Evolutionary conservation across 2,329 filamentous ascomycete genomes (phyloP).

Genomic region (Pezicula radicicola): DNA sequence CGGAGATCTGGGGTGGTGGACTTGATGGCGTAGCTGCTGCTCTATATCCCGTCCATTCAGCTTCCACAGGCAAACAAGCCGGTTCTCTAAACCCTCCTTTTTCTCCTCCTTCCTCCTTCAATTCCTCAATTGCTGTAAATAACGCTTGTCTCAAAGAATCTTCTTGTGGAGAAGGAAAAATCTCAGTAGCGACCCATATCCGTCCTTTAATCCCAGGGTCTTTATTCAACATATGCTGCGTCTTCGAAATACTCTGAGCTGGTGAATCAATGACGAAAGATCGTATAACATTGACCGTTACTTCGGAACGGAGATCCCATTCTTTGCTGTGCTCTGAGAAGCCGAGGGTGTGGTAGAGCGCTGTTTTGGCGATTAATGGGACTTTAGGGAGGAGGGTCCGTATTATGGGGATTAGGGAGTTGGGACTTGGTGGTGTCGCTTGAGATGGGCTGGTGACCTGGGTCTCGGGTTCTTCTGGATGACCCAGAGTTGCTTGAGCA

Average conservation of each 20-base stretch:
- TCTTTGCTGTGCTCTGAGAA: constrained; percentile 70
- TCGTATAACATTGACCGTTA: constrained; percentile 71
- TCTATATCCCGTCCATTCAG: constrained; percentile 75
- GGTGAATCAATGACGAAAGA: constrained; percentile 46
- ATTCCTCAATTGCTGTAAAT: constrained; percentile 51
- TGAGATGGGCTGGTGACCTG: not conserved
- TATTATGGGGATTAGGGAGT: constrained; percentile 17
- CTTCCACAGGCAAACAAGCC: constrained; percentile 55
- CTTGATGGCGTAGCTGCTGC: constrained; percentile 47
- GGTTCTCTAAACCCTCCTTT: constrained; percentile 42
- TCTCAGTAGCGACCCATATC: constrained; percentile 77
- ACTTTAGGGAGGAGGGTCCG: constrained; percentile 45
- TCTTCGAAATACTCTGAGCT: constrained; percentile 46
- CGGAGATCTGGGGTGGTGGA: constrained; percentile 51
- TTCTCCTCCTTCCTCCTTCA: constrained; percentile 36
- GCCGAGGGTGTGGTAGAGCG: constrained; percentile 61
- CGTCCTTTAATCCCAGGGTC: constrained; percentile 71
- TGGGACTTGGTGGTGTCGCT: not conserved
- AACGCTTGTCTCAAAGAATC: constrained; percentile 55
- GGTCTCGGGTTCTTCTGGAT: too few species aligned
- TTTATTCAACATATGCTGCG: constrained; percentile 60
- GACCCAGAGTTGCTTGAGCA: too few species aligned
- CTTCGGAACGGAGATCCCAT: constrained; percentile 73
- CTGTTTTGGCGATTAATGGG: constrained; percentile 60
- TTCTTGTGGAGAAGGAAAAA: constrained; percentile 55